Evolutionary conservation across 2,329 filamentous ascomycete genomes (phyloP), one percentile per base, ranked within the genome.

Genomic region (Talaromyces amestolkiae): DNA sequence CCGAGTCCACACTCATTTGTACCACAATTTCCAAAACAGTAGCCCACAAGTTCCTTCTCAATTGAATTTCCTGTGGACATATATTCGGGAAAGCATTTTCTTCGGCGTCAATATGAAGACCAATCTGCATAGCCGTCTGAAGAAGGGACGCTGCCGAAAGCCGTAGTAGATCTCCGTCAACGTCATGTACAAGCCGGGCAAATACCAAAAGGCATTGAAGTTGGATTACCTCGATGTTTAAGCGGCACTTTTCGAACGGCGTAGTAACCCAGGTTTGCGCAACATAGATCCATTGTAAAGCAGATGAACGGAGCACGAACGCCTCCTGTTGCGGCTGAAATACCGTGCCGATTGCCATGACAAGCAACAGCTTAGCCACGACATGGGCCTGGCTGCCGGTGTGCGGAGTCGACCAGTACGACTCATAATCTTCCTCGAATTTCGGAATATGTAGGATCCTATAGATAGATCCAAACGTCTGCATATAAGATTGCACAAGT

Each of bases 281-380:
- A 67, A 87, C 85, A 63, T 85, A 84, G 0, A 87, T 75, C 86
- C 86, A 89, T 33, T 74, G 77, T 2, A 81, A 73, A 0, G 85
- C 84, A 0, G 75, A 76, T 2, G 71, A 27, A 2, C 84, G 79
- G 24, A 58, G 61, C 13, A 39, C 9, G 7, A 47, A 45, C 17
- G 45, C 54, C 19, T 64, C 24, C 49, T 49, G 27, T 33, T 13
- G 45, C 33, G 61, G 54, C n/a, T 63, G 58, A 61, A 65, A 65
- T 2, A 56, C 24, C 13, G 56, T 17, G 17, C 56, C 56, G 27
- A 65, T 54, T 22, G 56, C 33, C 63, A 61, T 61, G 22, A 65
- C 43, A 19, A 65, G 63, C n/a, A 65, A 56, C 17, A 65, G 31
- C 33, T 53, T 61, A 10, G 49, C 41, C 6, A 43, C 63, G 17